Conservation (phyloP, 2,329 filamentous ascomycete species). For the Ceratocystis albifundus region DNA sequence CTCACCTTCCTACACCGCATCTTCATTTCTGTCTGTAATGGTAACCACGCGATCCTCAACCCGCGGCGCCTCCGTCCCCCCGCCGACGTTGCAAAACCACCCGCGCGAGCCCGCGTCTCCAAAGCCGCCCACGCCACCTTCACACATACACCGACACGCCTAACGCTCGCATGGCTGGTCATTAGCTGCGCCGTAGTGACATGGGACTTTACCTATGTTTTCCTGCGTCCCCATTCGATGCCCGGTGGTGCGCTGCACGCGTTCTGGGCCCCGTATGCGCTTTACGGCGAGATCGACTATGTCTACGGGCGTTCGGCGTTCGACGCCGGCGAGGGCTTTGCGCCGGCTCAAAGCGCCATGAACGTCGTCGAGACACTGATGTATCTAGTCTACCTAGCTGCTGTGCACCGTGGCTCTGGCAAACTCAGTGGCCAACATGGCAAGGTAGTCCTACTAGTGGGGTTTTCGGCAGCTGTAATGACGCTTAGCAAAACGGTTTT, state of each 20-base stretch:
- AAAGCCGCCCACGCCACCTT: conserved; percentile 27
- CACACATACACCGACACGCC: conserved; percentile 37
- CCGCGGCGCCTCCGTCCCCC: conserved; percentile 27
- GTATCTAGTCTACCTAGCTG: conserved; percentile 47
- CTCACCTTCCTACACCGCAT: too few species aligned
- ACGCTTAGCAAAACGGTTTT: conserved; percentile 51
- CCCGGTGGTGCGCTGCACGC: conserved; percentile 63
- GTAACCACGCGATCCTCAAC: conserved; percentile 32
- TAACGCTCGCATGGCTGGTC: conserved; percentile 56
- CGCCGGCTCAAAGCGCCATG: conserved; percentile 57
- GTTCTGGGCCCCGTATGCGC: conserved; percentile 63
- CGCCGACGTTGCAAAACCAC: conserved; percentile 23
- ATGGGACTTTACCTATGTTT: conserved; percentile 72
- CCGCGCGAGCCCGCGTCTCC: conserved; percentile 15
- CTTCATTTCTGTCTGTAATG: conserved; percentile 26
- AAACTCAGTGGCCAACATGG: conserved; percentile 36
- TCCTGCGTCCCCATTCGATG: conserved; percentile 73
- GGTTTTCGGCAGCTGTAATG: conserved; percentile 46
- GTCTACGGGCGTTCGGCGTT: conserved; percentile 70
- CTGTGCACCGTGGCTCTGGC: conserved; percentile 26
- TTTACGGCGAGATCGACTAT: conserved; percentile 70
- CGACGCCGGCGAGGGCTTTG: conserved; percentile 59
- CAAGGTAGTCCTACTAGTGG: conserved; percentile 37
- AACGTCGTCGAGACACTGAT: conserved; percentile 57
- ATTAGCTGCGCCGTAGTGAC: conserved; percentile 65